Percentiles rank a stretch among this genome's conserved stretches.
Evolutionary conservation across 2,329 filamentous ascomycete species (phyloP).

Genomic region (Neonectria ditissima): DNA sequence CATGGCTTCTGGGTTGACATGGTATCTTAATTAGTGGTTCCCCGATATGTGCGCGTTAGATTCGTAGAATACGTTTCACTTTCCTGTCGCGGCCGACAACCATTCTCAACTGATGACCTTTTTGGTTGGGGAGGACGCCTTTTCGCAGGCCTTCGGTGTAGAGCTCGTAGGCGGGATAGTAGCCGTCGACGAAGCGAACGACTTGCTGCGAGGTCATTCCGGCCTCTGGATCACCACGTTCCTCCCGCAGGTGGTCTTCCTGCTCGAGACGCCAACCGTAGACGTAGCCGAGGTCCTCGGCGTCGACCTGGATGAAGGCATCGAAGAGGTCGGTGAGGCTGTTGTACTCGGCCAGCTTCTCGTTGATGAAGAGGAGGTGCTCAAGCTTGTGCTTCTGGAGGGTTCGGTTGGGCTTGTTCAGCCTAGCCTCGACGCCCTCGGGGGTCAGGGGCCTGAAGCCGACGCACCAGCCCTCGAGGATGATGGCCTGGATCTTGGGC

Average conservation of each 20-base stretch:
- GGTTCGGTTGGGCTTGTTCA: slow-evolving; percentile 63
- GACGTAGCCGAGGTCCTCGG: slow-evolving; percentile 78
- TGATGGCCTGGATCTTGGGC: slow-evolving; percentile 70
- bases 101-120: slow-evolving; percentile 69
- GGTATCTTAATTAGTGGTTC: slow-evolving; percentile 29
- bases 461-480: slow-evolving; percentile 93
- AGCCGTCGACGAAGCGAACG: slow-evolving; percentile 75
- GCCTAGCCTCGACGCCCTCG: slow-evolving; percentile 63
- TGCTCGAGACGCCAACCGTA: slow-evolving; percentile 89
- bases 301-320: slow-evolving; percentile 72
- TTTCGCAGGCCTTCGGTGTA: slow-evolving; percentile 70
- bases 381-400: slow-evolving; percentile 61
- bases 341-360: slow-evolving; percentile 60
- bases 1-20: neutral
- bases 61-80: slow-evolving; percentile 66
- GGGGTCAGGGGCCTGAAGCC: slow-evolving; percentile 77
- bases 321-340: slow-evolving; percentile 62
- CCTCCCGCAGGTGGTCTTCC: slow-evolving; percentile 75
- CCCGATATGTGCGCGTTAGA: slow-evolving; percentile 47
- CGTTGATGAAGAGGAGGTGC: slow-evolving; percentile 64
- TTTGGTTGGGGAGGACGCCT: slow-evolving; percentile 65
- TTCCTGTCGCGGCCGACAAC: slow-evolving; percentile 70
- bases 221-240: slow-evolving; percentile 66
- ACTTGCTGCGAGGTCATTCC: slow-evolving; percentile 90
- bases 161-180: slow-evolving; percentile 80